Conservation (phyloP, 1,284 basidiomycete species). For the Cutaneotrichosporon mucoides region DNA sequence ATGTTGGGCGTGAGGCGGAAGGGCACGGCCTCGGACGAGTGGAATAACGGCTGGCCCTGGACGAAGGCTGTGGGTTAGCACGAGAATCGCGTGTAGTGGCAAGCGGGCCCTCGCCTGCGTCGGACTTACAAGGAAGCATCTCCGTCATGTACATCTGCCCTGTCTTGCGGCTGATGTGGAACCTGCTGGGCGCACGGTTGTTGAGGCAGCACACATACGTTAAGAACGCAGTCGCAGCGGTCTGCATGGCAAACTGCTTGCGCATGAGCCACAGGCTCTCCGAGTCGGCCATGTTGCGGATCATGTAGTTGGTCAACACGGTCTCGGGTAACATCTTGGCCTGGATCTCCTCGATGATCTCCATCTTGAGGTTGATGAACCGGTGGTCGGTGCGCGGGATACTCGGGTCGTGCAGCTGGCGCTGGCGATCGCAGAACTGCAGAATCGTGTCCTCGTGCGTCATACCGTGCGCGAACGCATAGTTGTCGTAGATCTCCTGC, state of each 20-base stretch:
- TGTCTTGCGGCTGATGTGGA: conserved; percentile 83
- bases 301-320: conserved; percentile 82
- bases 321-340: conserved; percentile 88
- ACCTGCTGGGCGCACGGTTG: conserved; percentile 76
- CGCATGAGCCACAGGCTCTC: conserved; percentile 94
- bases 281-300: conserved; percentile 74
- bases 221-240: conserved; percentile 86
- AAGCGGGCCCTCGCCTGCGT: too few relatives aligned
- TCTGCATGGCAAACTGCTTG: conserved; percentile 91
- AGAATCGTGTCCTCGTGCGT: conserved; percentile 85
- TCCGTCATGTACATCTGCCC: conserved; percentile 89
- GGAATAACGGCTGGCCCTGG: conserved; percentile 61
- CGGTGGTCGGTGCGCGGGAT: conserved; percentile 34
- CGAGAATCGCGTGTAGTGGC: too few relatives aligned
- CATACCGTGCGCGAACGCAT: conserved; percentile 73
- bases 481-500: conserved; percentile 90
- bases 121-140: conserved; percentile 66
- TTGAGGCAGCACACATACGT: conserved; percentile 84
- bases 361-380: conserved; percentile 58
- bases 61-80: conserved; percentile 50
- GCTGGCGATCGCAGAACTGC: conserved; percentile 75
- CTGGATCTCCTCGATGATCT: conserved; percentile 85
- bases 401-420: conserved; percentile 55
- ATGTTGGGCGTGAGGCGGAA: conserved; percentile 98
- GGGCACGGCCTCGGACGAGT: conserved; percentile 79